Percentiles rank a stretch among this genome's conserved stretches.
phyloP scores from a whole-genome alignment of 441 rosid species.

The Euphorbia schlechtendalii region DNA sequence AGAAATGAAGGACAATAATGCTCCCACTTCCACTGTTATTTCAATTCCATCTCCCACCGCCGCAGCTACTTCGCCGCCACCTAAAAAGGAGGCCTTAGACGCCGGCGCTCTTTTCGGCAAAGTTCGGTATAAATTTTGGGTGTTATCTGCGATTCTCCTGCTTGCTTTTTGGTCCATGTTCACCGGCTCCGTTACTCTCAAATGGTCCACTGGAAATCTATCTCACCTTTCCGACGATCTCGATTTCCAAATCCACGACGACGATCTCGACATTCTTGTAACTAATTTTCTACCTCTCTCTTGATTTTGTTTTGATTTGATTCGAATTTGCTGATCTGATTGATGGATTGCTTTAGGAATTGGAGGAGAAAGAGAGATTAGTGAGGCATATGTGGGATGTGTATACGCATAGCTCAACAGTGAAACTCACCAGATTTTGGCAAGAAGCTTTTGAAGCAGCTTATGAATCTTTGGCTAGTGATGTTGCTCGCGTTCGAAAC shows the following conservation, averaged over 20 bases:
- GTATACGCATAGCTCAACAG: conserved; percentile 57
- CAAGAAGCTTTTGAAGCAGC: conserved; percentile 82
- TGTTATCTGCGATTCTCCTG: conserved; percentile 61
- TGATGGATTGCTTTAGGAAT: conserved; percentile 37
- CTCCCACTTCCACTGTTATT: conserved; percentile 14
- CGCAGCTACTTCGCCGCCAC: too few relatives aligned
- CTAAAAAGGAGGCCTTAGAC: too few relatives aligned
- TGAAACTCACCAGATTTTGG: conserved; percentile 71
- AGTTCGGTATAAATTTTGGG: conserved; percentile 74
- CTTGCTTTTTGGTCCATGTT: conserved; percentile 89
- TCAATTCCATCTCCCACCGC: conserved; percentile 15
- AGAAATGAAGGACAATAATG: conserved; percentile 30
- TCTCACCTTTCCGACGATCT: conserved; percentile 63
- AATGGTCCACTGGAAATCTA: conserved; percentile 60
- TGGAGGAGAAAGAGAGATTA: conserved; percentile 80
- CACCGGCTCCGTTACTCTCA: conserved; percentile 84
- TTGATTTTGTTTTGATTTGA: not conserved
- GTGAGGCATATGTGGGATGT: conserved; percentile 93
- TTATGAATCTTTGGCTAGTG: conserved; percentile 67
- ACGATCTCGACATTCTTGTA: conserved; percentile 73
- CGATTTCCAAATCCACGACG: conserved; percentile 39
- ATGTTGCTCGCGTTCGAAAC: conserved; percentile 46
- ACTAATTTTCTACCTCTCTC: not conserved
- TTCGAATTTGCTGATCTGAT: not conserved
- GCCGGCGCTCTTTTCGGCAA: conserved; percentile 46